Evolutionary conservation across 176 grass and related monocot species (phyloP).

Genomic region (Metroxylon sagu): DNA sequence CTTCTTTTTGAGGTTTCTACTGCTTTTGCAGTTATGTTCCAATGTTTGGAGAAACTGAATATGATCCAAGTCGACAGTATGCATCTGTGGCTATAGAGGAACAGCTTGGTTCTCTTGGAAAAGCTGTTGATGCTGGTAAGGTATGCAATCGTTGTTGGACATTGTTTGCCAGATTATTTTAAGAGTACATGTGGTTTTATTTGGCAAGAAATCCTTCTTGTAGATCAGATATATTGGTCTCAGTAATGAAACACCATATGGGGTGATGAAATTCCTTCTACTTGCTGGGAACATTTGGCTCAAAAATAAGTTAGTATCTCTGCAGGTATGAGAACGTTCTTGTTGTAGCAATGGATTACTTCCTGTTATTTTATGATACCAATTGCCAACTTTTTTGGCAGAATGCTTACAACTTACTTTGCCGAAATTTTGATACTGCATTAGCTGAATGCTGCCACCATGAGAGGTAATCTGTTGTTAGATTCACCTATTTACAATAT

Average conservation of each 20-base stretch:
- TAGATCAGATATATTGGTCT: constrained; percentile 92
- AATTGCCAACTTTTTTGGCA: constrained; percentile 23
- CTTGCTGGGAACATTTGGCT: constrained; percentile 31
- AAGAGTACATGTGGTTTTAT: not conserved
- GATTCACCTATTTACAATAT: not conserved
- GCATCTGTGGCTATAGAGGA: constrained; percentile 55
- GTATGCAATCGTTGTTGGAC: constrained; percentile 24
- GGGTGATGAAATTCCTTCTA: constrained; percentile 80
- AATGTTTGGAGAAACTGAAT: constrained; percentile 93
- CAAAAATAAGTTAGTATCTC: constrained; percentile 46
- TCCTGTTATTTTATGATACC: too few relatives aligned
- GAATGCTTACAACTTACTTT: constrained; percentile 85
- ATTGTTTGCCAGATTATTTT: not conserved
- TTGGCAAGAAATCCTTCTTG: constrained; percentile 1
- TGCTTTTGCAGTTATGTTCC: constrained; percentile 52
- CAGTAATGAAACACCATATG: constrained; percentile 91
- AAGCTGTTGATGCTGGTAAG: constrained; percentile 61
- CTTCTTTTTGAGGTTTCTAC: constrained; percentile 2
- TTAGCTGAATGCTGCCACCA: constrained; percentile 93
- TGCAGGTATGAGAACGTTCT: constrained; percentile 37
- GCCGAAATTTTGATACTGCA: constrained; percentile 73
- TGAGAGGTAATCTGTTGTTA: constrained; percentile 37
- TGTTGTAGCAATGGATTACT: too few relatives aligned
- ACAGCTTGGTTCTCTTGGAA: constrained; percentile 68
- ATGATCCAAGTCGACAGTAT: constrained; percentile 52